phyloP scores from a whole-genome alignment of 768 basidiomycete species.

The Tricholoma terreum region DNA sequence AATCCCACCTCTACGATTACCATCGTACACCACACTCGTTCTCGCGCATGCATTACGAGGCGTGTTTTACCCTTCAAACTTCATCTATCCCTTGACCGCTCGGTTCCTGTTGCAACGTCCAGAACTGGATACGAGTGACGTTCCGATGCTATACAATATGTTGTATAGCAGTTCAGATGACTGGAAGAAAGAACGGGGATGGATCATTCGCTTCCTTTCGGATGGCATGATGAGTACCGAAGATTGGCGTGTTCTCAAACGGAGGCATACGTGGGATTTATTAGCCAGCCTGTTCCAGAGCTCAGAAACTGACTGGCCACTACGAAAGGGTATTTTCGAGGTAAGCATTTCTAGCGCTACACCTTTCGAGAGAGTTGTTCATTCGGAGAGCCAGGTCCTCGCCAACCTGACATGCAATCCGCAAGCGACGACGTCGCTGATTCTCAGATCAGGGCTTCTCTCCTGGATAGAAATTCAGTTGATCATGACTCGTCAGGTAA shows the following conservation, averaged over 20 bases:
- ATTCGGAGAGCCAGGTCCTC: slow-evolving; percentile 48
- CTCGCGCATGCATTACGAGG: slow-evolving; percentile 78
- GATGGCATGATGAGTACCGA: slow-evolving; percentile 73
- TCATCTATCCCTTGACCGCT: slow-evolving; percentile 83
- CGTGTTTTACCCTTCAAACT: slow-evolving; percentile 84
- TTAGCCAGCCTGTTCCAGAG: slow-evolving; percentile 80
- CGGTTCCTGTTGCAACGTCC: slow-evolving; percentile 90
- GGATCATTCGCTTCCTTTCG: slow-evolving; percentile 81
- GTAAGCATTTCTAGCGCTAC: slow-evolving; percentile 33
- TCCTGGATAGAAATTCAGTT: slow-evolving; percentile 84
- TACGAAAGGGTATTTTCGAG: slow-evolving; percentile 65
- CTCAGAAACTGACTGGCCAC: slow-evolving; percentile 45
- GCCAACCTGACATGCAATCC: slow-evolving; percentile 69
- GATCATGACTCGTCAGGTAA: slow-evolving; percentile 22
- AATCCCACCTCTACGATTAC: slow-evolving; percentile 44
- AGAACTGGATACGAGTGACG: slow-evolving; percentile 73
- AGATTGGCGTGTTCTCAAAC: slow-evolving; percentile 80
- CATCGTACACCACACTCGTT: slow-evolving; percentile 77
- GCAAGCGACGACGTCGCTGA: slow-evolving; percentile 66
- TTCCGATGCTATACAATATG: slow-evolving; percentile 89
- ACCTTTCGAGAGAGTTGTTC: background rate
- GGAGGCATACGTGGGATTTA: slow-evolving; percentile 87
- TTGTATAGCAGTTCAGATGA: slow-evolving; percentile 77
- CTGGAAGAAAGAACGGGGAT: slow-evolving; percentile 85
- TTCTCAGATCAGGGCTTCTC: slow-evolving; percentile 69